Evolutionary conservation across 2,329 filamentous ascomycete species (phyloP).

Genomic region (Aspergillus hiratsukae): DNA sequence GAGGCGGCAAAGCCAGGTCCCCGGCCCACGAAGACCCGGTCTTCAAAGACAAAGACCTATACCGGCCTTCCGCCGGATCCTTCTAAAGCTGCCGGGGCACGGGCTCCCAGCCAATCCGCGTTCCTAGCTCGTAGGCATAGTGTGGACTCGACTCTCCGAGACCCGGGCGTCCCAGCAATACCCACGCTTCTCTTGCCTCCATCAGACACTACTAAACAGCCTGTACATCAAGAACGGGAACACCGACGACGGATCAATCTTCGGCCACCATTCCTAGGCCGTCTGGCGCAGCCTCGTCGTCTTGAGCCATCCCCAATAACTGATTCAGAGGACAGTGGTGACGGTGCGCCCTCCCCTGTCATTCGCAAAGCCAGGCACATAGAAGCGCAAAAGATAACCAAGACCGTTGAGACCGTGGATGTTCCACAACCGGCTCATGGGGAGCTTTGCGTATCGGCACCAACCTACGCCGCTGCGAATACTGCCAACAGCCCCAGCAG

Average conservation of each 20-base stretch:
- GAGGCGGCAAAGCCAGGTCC: constrained; percentile 33
- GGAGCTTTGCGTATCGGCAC: constrained; percentile 15
- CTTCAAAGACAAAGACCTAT: constrained; percentile 3
- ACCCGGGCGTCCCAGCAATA: constrained; percentile 22
- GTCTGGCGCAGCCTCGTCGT: constrained; percentile 21
- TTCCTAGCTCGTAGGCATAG: constrained; percentile 25
- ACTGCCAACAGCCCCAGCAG: constrained; percentile 2
- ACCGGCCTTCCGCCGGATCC: constrained; percentile 7
- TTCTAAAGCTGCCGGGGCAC: constrained; percentile 10
- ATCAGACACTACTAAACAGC: constrained; percentile 16
- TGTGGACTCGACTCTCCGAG: constrained; percentile 21
- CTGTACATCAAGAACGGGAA: constrained; percentile 17
- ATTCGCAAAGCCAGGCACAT: constrained; percentile 27
- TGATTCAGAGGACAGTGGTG: constrained; percentile 23
- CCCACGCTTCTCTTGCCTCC: constrained; percentile 25
- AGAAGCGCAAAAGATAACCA: constrained; percentile 7
- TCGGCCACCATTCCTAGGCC: constrained; percentile 33
- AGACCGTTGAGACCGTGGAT: constrained; percentile 11
- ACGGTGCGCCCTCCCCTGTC: constrained; percentile 32
- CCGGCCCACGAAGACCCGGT: constrained; percentile 14
- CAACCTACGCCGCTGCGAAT: constrained; percentile 11
- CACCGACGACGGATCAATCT: constrained; percentile 32
- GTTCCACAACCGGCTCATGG: constrained; percentile 8
- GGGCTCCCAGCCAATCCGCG: constrained; percentile 20
- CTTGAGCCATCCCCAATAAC: constrained; percentile 23